Evolutionary conservation across 208 protist genomes (phyloP).

Genomic region (Crithidia acanthocephali): DNA sequence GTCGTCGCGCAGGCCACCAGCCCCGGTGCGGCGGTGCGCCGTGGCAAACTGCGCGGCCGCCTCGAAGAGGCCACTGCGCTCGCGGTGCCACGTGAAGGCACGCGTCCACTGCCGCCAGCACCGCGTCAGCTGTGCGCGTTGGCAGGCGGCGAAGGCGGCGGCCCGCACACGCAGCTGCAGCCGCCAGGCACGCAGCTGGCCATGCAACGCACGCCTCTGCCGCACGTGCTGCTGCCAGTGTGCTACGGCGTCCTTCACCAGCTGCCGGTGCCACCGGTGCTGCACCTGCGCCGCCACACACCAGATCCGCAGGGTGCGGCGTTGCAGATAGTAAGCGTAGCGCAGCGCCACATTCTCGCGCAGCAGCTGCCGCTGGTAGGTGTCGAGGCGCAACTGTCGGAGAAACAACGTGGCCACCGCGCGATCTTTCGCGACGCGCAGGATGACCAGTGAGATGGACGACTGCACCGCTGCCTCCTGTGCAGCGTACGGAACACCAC

Average conservation of each 20-base stretch:
- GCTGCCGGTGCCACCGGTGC: background rate
- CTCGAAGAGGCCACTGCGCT: constrained; percentile 26
- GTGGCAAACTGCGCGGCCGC: constrained; percentile 18
- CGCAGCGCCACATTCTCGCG: constrained; percentile 55
- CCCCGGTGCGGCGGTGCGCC: background rate
- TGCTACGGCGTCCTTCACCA: constrained; percentile 16
- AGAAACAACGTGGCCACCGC: constrained; percentile 65
- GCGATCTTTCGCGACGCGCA: constrained; percentile 57
- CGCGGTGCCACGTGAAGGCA: constrained; percentile 26
- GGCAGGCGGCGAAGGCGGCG: constrained; percentile 14
- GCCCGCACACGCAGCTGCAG: constrained; percentile 22
- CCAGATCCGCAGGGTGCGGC: constrained; percentile 54
- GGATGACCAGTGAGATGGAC: constrained; percentile 71
- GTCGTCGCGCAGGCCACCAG: background rate
- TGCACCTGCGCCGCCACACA: background rate
- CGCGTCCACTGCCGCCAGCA: constrained; percentile 38
- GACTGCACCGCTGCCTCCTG: constrained; percentile 15
- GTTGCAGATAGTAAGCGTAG: constrained; percentile 62
- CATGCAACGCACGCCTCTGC: background rate
- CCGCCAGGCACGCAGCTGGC: constrained; percentile 16
- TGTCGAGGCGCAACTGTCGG: constrained; percentile 57
- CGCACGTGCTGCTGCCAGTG: constrained; percentile 38
- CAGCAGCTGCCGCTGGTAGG: constrained; percentile 30
- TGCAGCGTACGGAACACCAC: background rate
- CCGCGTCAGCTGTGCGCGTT: constrained; percentile 6